phyloP scores from a whole-genome alignment of 2,329 filamentous ascomycete species.

The Botrytis tulipae region DNA sequence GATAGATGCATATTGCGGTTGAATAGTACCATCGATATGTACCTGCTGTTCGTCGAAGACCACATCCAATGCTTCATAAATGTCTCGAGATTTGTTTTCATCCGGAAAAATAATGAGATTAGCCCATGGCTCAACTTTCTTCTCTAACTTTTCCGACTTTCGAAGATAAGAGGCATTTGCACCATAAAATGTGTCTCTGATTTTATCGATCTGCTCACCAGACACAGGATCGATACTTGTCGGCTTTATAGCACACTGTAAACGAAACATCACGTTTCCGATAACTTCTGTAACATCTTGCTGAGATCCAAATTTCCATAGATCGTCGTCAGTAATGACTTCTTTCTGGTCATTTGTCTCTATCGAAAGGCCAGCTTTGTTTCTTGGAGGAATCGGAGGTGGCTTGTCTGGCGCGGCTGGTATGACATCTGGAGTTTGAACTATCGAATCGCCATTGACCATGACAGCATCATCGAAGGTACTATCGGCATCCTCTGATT shows the following conservation, averaged over 20 bases:
- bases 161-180: constrained; percentile 59
- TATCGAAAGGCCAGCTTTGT: constrained; percentile 38
- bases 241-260: constrained; percentile 83
- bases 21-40: constrained; percentile 59
- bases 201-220: constrained; percentile 76
- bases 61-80: constrained; percentile 82
- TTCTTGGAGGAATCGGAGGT: constrained; percentile 39
- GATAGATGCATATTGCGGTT: constrained; percentile 68
- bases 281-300: constrained; percentile 97
- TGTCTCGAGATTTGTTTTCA: constrained; percentile 51
- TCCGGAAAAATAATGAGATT: constrained; percentile 61
- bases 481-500: constrained; percentile 13
- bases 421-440: constrained; percentile 16
- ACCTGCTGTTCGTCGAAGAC: constrained; percentile 80
- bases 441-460: constrained; percentile 39
- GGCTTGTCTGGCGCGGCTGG: constrained; percentile 34
- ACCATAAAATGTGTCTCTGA: constrained; percentile 70
- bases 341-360: constrained; percentile 34
- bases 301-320: constrained; percentile 51
- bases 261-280: constrained; percentile 83
- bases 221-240: constrained; percentile 59
- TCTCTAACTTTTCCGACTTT: constrained; percentile 48
- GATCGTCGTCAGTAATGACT: constrained; percentile 35
- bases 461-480: constrained; percentile 33
- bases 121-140: constrained; percentile 44